Conservation (phyloP, 1,284 basidiomycete species). For the Papiliotrema fonsecae region DNA sequence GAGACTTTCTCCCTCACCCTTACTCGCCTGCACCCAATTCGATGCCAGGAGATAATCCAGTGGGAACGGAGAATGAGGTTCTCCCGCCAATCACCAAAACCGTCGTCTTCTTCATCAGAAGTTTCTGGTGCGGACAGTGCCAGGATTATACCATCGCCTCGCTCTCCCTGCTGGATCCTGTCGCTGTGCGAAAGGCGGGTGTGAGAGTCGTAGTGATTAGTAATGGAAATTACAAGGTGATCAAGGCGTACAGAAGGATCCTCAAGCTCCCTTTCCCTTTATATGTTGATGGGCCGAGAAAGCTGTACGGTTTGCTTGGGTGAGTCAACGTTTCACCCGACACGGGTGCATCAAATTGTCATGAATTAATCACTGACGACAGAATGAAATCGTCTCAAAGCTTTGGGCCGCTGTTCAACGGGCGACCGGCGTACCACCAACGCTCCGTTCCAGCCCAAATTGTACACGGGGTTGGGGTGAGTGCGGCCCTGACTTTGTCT, state of each 20-base stretch:
- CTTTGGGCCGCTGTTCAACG: conserved; percentile 34
- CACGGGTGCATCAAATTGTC: too few relatives aligned
- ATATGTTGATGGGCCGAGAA: conserved; percentile 41
- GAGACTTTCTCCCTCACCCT: conserved; percentile 30
- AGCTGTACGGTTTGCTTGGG: conserved; percentile 43
- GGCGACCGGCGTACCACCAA: conserved; percentile 39
- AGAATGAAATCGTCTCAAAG: conserved; percentile 40
- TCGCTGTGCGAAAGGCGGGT: conserved; percentile 30
- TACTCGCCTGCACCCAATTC: neutral
- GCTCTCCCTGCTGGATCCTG: conserved; percentile 36
- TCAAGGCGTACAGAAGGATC: conserved; percentile 42
- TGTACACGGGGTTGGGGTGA: conserved; percentile 30
- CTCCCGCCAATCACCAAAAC: conserved; percentile 18
- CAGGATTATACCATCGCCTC: conserved; percentile 45
- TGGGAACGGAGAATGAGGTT: neutral
- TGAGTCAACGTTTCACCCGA: conserved; percentile 13
- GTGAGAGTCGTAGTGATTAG: conserved; percentile 40
- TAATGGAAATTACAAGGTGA: conserved; percentile 44
- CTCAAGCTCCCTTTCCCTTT: conserved; percentile 46
- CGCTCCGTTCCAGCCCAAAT: conserved; percentile 31
- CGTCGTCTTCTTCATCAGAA: conserved; percentile 43
- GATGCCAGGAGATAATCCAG: neutral
- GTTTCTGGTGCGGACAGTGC: conserved; percentile 48
- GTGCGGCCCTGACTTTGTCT: conserved; percentile 4
- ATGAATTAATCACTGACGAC: too few relatives aligned